Evolutionary conservation across 306 rosid species (phyloP), one percentile per base, ranked within the genome.

Genomic region (Vigna reflexopilosa): DNA sequence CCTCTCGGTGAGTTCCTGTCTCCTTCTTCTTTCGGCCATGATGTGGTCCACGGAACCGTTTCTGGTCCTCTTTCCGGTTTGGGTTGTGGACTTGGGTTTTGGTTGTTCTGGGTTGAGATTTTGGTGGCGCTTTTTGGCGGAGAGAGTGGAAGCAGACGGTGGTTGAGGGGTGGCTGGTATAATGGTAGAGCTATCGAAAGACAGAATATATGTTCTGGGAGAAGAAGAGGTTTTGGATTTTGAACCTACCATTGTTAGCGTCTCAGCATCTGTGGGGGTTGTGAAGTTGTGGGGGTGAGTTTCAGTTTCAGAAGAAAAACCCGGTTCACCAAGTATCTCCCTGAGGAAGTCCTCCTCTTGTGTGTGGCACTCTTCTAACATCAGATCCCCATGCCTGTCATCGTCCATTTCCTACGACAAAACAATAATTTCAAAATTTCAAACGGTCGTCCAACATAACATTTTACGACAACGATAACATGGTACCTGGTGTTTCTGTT

Each of bases 21-120:
- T 83, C 56, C 86, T 59, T 55, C 54, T 83, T 26, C 86, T 83
- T 49, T 83, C 83, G 0, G 86, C 83, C 55, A 78, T 30, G 0
- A 78, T 68, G 49, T 83, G 86, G 68, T 83, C 80, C 2, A 62
- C 77, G 15, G 77, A 73, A 54, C 28, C 47, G 19, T n/a, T 83
- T 44, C 83, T 78, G 7, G 13, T 36, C 45, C 64, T 78, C 48
- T 73, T 83, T 36, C 45, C 7, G 0, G 10, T 24, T 1, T 24
- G 36, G 15, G 63, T 3, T 26, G 59, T 47, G 13, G 16, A 1
- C 3, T 50, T 28, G 5, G 51, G 20, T 47, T 28, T 74, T 2
- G 47, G 47, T 51, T 81, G 10, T n/a, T 47, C 44, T 13, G 10
- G 1, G 8, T 32, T 69, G 9, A 4, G 56, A n/a, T 65, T 28